phyloP scores from a whole-genome alignment of 1,284 basidiomycete species.

The Veloboletus limbatus region DNA sequence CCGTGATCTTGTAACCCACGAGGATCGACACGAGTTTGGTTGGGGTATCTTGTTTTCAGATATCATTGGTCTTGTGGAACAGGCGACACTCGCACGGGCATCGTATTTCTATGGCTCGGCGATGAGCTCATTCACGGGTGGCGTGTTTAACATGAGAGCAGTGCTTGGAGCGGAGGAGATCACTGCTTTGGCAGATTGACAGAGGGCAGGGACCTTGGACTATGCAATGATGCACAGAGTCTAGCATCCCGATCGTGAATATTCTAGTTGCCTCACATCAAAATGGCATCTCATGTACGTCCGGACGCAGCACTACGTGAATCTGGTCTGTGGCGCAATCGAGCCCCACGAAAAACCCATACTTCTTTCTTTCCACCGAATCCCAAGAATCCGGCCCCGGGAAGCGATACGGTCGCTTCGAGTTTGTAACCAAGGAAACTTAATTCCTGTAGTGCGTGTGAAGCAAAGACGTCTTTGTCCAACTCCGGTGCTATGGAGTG shows the following conservation, averaged over 20 bases:
- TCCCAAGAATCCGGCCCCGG: conserved; percentile 39
- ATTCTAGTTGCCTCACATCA: no score
- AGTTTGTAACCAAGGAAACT: conserved; percentile 42
- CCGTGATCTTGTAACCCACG: conserved; percentile 36
- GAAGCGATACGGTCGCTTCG: conserved; percentile 46
- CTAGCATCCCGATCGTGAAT: conserved; percentile 4
- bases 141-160: conserved; percentile 38
- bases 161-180: conserved; percentile 25
- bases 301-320: conserved; percentile 28
- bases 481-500: conserved; percentile 33
- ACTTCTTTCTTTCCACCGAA: conserved; percentile 44
- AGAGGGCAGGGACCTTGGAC: background rate
- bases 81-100: conserved; percentile 35
- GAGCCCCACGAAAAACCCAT: conserved; percentile 45
- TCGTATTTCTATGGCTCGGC: conserved; percentile 42
- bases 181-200: conserved; percentile 29
- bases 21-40: conserved; percentile 37
- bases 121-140: conserved; percentile 41
- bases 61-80: conserved; percentile 41
- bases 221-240: background rate
- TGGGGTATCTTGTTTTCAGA: conserved; percentile 41
- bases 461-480: conserved; percentile 41
- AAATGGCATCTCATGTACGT: conserved; percentile 15
- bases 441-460: conserved; percentile 44
- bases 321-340: conserved; percentile 31